Evolutionary conservation across 2,329 filamentous ascomycete genomes (phyloP), one percentile per base, ranked within the genome.

Genomic region (Epichloe aotearoae): DNA sequence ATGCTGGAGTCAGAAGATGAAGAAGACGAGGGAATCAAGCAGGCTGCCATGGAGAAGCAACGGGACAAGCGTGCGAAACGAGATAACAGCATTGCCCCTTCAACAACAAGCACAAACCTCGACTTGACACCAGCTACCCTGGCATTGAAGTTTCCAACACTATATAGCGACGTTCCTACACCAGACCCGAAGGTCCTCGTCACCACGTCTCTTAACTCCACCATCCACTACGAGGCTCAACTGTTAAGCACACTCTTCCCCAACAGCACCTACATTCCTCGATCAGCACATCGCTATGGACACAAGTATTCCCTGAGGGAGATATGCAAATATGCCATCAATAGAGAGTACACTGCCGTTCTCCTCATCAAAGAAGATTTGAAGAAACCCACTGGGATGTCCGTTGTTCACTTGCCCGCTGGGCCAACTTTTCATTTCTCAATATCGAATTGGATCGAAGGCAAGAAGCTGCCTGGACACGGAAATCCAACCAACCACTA

Each of bases 361-460:
- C 71, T 96, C 2, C 80, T 98, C 15, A 72, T 96, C 15, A 88
- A 89, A 62, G 90, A 98, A 68, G 89, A 96, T 64, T 79, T 82
- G 58, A 98, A 98, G 71, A 82, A 79, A 60, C 86, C 89, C 0
- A 83, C 82, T 14, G 89, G 88, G 0, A 68, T 97, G 26, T 89
- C 89, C 33, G 78, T 97, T 15, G 82, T 95, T 4, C 86, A 94
- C 62, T 73, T 97, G 1, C 89, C 93, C 1, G 64, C 76, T 0
- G 91, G 93, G 0, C 91, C 93, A 1, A 95, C 91, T 45, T 93
- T 96, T 65, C 90, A 95, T 64, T 97, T 97, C 70, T 82, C 76
- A 51, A 86, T 96, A 56, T 84, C 83, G 56, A 95, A 93, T 62
- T 98, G 89, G 84, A 76, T 95, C 37, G 87, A 94, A 59, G 88